Evolutionary conservation across 2,329 filamentous ascomycete species (phyloP).

Genomic region (Sordariomycetes sp.): DNA sequence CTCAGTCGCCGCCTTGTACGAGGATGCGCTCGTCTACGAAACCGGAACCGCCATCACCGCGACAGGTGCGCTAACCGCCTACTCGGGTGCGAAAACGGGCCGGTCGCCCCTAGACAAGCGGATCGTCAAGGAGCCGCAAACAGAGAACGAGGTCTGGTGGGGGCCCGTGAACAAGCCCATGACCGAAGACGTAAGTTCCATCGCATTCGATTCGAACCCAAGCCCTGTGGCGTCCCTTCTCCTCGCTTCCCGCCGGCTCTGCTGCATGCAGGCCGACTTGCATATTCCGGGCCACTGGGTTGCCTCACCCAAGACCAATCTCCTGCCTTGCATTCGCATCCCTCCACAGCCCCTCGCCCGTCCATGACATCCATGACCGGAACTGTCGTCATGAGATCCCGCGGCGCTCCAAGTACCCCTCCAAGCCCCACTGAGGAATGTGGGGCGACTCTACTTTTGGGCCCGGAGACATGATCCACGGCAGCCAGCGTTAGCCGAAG

Average conservation of each 20-base stretch:
- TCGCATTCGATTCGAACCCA: neutral
- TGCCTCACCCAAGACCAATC: neutral
- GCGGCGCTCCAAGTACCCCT: neutral
- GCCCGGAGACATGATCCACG: neutral
- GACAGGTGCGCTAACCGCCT: constrained; percentile 87
- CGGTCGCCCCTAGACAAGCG: constrained; percentile 96
- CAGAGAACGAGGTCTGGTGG: constrained; percentile 95
- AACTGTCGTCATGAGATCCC: constrained; percentile 1
- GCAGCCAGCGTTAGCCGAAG: constrained; percentile 4
- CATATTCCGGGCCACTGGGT: constrained; percentile 1
- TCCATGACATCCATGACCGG: neutral
- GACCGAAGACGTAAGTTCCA: constrained; percentile 72
- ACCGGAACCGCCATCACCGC: constrained; percentile 96
- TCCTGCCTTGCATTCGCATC: neutral
- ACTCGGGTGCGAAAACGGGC: constrained; percentile 96
- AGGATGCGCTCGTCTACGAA: constrained; percentile 95
- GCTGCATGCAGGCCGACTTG: neutral
- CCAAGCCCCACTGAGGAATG: neutral
- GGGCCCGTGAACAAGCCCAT: constrained; percentile 99
- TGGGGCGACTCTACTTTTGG: neutral
- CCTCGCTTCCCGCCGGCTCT: constrained; percentile 2
- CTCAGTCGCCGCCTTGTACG: constrained; percentile 89
- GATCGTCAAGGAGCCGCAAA: constrained; percentile 83
- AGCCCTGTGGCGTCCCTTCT: neutral
- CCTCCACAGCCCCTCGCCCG: neutral